These are phyloP conservation scores for Lactarius psammicola DNA, from an alignment of 768 basidiomycete genomes.

Conservation along the genomic window DNA sequence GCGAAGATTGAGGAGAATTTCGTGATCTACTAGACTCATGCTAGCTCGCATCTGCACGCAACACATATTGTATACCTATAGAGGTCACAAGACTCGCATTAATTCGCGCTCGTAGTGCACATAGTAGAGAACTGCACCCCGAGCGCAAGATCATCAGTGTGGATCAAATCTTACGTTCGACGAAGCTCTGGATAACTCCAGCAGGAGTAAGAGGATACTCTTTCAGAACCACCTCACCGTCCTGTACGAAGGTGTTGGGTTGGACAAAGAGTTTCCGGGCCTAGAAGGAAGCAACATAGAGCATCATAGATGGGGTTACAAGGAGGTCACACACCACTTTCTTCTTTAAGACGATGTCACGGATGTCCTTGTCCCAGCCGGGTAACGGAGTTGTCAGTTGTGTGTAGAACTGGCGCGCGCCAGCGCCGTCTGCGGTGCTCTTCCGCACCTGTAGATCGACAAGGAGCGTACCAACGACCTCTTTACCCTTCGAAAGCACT, in stretches of 20 bases:
- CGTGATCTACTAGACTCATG: constrained; percentile 12
- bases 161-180: constrained; percentile 52
- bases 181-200: constrained; percentile 78
- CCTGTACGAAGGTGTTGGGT: constrained; percentile 69
- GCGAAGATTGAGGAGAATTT: not conserved
- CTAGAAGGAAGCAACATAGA: constrained; percentile 36
- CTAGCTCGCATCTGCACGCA: constrained; percentile 2
- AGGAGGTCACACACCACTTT: constrained; percentile 54
- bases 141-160: not conserved
- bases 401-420: constrained; percentile 78
- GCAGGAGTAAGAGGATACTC: constrained; percentile 74
- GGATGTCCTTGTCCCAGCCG: constrained; percentile 72
- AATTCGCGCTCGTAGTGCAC: constrained; percentile 13
- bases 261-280: constrained; percentile 85
- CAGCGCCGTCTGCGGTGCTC: constrained; percentile 80
- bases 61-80: constrained; percentile 17
- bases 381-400: constrained; percentile 68
- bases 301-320: not conserved
- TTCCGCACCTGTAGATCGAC: constrained; percentile 80
- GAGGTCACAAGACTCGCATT: constrained; percentile 8
- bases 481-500: constrained; percentile 62
- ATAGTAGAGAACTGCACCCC: constrained; percentile 16
- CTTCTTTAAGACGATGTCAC: constrained; percentile 75
- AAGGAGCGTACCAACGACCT: constrained; percentile 69
- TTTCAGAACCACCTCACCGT: constrained; percentile 68